These are phyloP conservation scores for Pythium rishiriense DNA, from an alignment of 352 stramenopile species.

Conservation along the genomic window DNA sequence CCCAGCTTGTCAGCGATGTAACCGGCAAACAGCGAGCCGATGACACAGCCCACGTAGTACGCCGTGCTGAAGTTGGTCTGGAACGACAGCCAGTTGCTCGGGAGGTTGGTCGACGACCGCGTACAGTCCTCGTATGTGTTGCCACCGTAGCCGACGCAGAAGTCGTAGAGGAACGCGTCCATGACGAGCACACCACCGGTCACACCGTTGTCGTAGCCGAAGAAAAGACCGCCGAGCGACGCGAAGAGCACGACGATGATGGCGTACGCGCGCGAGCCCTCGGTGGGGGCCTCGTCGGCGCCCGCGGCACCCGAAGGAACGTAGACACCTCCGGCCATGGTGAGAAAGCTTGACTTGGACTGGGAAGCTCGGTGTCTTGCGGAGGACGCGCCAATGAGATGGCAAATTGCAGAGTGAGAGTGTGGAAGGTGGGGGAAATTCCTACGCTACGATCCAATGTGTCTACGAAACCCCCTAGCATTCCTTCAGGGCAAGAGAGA, in stretches of 20 bases:
- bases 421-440: background rate
- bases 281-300: conserved; percentile 5
- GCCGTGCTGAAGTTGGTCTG: conserved; percentile 41
- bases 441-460: background rate
- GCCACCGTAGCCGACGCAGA: conserved; percentile 43
- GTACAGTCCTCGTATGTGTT: conserved; percentile 35
- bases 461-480: too few species aligned
- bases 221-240: conserved; percentile 48
- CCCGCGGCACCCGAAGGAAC: background rate
- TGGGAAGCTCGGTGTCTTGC: background rate
- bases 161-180: conserved; percentile 44
- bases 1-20: conserved; percentile 38
- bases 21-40: conserved; percentile 34
- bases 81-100: conserved; percentile 44
- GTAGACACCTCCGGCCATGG: background rate
- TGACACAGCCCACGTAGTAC: conserved; percentile 49
- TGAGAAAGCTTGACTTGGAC: background rate
- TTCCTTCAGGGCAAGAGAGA: background rate
- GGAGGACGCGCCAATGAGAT: background rate
- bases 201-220: conserved; percentile 51
- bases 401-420: background rate
- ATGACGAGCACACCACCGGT: conserved; percentile 45
- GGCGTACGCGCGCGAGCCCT: conserved; percentile 24
- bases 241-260: conserved; percentile 41
- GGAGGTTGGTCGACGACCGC: conserved; percentile 18